Conservation (phyloP, 2,329 filamentous ascomycete species). For the Xylariaceae sp. region DNA sequence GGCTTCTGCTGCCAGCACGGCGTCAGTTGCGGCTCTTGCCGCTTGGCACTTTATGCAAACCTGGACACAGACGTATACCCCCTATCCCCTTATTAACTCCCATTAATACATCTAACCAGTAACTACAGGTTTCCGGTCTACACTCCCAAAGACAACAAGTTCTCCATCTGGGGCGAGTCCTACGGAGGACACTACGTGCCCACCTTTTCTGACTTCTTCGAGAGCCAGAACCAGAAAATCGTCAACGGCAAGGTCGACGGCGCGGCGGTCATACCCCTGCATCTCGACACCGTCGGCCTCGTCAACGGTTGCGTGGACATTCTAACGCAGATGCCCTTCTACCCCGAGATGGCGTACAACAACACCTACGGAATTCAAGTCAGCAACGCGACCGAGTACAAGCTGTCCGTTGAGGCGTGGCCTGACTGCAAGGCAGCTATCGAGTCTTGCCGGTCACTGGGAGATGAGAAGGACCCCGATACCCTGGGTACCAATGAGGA, state of each 20-base stretch:
- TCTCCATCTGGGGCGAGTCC: constrained; percentile 55
- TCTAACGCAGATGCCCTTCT: constrained; percentile 64
- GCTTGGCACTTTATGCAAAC: constrained; percentile 26
- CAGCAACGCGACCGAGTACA: constrained; percentile 57
- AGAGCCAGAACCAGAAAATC: neutral
- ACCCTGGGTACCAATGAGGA: neutral
- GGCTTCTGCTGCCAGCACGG: constrained; percentile 11
- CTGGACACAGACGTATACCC: constrained; percentile 15
- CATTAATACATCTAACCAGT: neutral
- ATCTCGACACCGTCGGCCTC: constrained; percentile 70
- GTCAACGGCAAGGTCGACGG: neutral
- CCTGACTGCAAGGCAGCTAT: neutral
- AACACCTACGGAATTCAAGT: constrained; percentile 71
- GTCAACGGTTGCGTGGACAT: constrained; percentile 75
- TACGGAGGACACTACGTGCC: constrained; percentile 29
- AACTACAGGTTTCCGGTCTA: constrained; percentile 18
- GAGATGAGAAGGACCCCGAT: neutral
- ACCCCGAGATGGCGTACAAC: constrained; percentile 63
- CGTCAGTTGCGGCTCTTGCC: neutral
- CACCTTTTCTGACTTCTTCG: constrained; percentile 8
- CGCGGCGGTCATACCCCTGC: constrained; percentile 28
- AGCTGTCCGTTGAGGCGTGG: constrained; percentile 49
- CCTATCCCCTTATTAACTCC: neutral
- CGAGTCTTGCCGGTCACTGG: neutral
- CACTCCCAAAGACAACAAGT: constrained; percentile 52